phyloP scores from a whole-genome alignment of 306 rosid genomes.

The Myrica gale region DNA sequence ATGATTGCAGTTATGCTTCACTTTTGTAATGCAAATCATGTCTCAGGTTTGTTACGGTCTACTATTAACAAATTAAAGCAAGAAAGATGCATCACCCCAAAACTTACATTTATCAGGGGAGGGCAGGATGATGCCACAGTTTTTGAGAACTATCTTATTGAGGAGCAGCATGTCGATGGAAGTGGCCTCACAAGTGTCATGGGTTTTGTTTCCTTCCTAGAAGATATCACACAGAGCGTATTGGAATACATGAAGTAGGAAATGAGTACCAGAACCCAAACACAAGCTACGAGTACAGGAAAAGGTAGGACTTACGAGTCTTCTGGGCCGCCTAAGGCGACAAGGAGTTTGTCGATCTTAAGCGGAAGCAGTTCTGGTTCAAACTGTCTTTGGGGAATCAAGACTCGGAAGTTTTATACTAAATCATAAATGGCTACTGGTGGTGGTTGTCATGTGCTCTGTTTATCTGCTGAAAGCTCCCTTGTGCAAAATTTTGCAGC shows the following conservation, averaged over 20 bases:
- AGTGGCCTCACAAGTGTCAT: constrained; percentile 76
- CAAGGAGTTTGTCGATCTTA: background rate
- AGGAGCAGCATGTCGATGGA: constrained; percentile 94
- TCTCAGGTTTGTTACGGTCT: constrained; percentile 73
- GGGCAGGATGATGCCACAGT: constrained; percentile 86
- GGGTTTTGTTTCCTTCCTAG: constrained; percentile 83
- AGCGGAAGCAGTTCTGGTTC: background rate
- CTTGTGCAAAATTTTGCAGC: background rate
- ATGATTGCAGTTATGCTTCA: constrained; percentile 21
- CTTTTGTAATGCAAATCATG: constrained; percentile 19
- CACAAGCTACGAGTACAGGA: constrained; percentile 25
- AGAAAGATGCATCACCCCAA: constrained; percentile 93
- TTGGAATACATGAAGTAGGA: constrained; percentile 69
- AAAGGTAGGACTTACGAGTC: constrained; percentile 11
- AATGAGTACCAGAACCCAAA: constrained; percentile 17
- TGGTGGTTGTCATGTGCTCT: background rate
- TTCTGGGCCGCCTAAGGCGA: constrained; percentile 27
- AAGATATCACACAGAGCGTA: constrained; percentile 66
- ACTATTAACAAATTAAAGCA: constrained; percentile 75
- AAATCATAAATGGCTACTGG: background rate
- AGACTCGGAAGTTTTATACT: background rate
- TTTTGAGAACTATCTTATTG: constrained; percentile 87
- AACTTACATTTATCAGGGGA: constrained; percentile 77
- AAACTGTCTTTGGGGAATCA: background rate
- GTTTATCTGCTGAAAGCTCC: background rate